Base-by-base conservation (phyloP, 495 filamentous ascomycete genomes). In the Terfezia boudieri region DNA sequence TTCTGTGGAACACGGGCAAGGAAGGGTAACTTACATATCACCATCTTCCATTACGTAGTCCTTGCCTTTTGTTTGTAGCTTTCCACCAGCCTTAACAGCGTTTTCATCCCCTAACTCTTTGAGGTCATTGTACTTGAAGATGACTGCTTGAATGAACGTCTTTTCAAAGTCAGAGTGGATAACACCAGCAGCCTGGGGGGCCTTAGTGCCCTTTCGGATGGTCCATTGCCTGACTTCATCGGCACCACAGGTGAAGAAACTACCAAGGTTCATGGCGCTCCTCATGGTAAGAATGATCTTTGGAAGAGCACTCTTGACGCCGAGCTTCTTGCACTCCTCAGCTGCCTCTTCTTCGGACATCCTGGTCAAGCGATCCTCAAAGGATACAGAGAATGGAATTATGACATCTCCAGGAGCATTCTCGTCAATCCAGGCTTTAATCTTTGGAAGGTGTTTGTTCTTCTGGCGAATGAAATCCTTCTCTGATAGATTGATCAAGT, bases 161-260 rank as follows among this genome's bases (percentile, higher is more conserved):
- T 99, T 99, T 70, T 99, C 92, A 58, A 99, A 96, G 66, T 99
- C 92, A 55, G 82, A 84, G 71, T 99, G 92, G 61, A 99, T 99
- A 55, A 96, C 92, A 72, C 92, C 92, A 14, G 92, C 90, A 49
- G 92, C 90, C 65, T 88, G 84, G 16, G 92, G 92, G 37, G 92
- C 92, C 73, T 99, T 99, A 61, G 84, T 92, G 55, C 86, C 87
- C 66, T 88, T 88, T 46, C 92, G 78, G 66, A 99, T 89, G 36
- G 88, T 96, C 92, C 92, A 99, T 69, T 99, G 92, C 57, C 92
- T 77, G 53, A 99, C 92, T 72, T 99, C 92, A 65, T 99, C 92
- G 37, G 86, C 71, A 59, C 92, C 92, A 22, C 84, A 90, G 35
- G 92, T 99, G 80, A 99, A 99, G 76, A 99, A 99, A 62, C 81